phyloP scores from a whole-genome alignment of 345 rosid species.

The Corchorus capsularis region DNA sequence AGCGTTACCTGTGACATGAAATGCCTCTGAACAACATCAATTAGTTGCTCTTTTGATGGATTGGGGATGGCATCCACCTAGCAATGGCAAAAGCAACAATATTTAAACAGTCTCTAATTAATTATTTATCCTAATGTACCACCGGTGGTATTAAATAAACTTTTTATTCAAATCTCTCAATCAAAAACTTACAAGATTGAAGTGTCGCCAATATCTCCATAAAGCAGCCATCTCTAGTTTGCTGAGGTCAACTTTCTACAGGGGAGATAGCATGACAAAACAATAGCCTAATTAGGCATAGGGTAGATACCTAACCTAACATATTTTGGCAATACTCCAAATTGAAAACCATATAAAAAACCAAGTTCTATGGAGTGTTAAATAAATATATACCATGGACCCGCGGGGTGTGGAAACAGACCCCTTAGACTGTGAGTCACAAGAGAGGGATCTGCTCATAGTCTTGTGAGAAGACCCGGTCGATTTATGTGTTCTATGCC shows the following conservation, averaged over 20 bases:
- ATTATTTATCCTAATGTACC: not conserved
- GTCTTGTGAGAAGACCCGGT: conserved; percentile 75
- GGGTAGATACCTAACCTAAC: not conserved
- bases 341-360: not conserved
- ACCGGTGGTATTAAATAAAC: not conserved
- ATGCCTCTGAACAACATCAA: conserved; percentile 84
- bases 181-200: conserved; percentile 72
- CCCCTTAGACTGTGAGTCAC: conserved; percentile 80
- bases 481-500: conserved; percentile 69
- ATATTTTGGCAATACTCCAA: not conserved
- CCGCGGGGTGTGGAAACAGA: conserved; percentile 57
- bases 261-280: conserved; percentile 10
- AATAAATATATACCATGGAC: conserved; percentile 47
- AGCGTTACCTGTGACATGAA: conserved; percentile 89
- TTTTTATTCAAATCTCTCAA: not conserved
- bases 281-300: not conserved
- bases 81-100: not conserved
- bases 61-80: conserved; percentile 82
- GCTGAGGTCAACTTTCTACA: conserved; percentile 85
- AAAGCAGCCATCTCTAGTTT: conserved; percentile 88
- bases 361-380: not conserved
- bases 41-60: conserved; percentile 83
- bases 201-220: conserved; percentile 86
- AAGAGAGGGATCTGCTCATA: conserved; percentile 67
- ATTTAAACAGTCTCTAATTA: not conserved